Percentiles rank a stretch among this genome's conserved stretches.
Evolutionary conservation across 257 asterid genomes (phyloP).

Genomic region (Nicotiana benthamiana): DNA sequence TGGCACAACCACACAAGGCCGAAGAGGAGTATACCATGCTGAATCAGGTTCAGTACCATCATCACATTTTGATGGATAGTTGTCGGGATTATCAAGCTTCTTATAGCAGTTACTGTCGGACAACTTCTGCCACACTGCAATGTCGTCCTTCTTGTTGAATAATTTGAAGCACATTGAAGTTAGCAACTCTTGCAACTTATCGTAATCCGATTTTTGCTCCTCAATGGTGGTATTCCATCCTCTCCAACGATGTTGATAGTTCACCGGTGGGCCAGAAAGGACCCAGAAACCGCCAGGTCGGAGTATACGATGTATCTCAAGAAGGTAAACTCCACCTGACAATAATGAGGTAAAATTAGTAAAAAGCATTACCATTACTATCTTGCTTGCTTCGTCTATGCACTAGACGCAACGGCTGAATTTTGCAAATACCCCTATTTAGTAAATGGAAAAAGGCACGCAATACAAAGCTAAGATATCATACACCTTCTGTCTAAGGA

Average conservation of each 20-base stretch:
- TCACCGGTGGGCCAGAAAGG: conserved; percentile 29
- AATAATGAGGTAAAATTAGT: background rate
- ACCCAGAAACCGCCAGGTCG: conserved; percentile 31
- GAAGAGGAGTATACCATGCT: conserved; percentile 25
- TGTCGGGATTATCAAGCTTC: conserved; percentile 19
- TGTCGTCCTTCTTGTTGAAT: conserved; percentile 21
- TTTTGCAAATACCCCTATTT: background rate
- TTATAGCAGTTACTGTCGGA: conserved; percentile 21
- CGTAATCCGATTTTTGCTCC: conserved; percentile 21
- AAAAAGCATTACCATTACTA: background rate
- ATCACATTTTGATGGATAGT: conserved; percentile 25
- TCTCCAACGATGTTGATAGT: conserved; percentile 24
- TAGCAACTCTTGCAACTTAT: conserved; percentile 22
- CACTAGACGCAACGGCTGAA: background rate
- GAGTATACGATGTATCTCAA: conserved; percentile 28
- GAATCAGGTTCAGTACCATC: conserved; percentile 29
- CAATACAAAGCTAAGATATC: background rate
- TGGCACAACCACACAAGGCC: conserved; percentile 27
- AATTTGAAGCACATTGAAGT: conserved; percentile 27
- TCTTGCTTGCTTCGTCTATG: background rate
- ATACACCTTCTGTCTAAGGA: background rate
- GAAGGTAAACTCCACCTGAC: conserved; percentile 28
- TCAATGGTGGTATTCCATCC: conserved; percentile 29
- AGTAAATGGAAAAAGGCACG: background rate
- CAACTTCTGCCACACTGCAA: conserved; percentile 26